phyloP scores from a whole-genome alignment of 805 yeast species.

The Kazachstania psychrophila region DNA sequence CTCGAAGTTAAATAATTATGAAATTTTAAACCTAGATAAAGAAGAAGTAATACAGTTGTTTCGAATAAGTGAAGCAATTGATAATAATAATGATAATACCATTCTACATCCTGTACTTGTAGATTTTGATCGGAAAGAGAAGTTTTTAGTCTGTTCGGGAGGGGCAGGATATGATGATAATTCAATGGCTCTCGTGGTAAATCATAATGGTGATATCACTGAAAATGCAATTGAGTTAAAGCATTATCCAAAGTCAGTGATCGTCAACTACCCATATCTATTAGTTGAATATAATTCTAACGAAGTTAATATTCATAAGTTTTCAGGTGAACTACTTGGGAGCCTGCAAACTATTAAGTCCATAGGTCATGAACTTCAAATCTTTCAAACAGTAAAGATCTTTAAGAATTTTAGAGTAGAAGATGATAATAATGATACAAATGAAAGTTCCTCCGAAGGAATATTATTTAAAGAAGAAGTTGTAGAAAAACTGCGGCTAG shows the following conservation, averaged over 20 bases:
- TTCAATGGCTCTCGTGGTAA: conserved; percentile 27
- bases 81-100: conserved; percentile 5
- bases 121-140: conserved; percentile 8
- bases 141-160: conserved; percentile 25
- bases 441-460: neutral
- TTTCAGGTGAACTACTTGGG: neutral
- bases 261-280: conserved; percentile 20
- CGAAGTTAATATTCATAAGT: conserved; percentile 4
- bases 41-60: conserved; percentile 19
- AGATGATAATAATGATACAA: conserved; percentile 5
- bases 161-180: conserved; percentile 19
- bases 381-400: conserved; percentile 10
- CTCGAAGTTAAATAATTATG: conserved; percentile 19
- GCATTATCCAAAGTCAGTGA: conserved; percentile 18
- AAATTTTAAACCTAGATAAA: conserved; percentile 16
- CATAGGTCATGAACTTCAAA: conserved; percentile 3
- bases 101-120: conserved; percentile 20
- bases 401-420: conserved; percentile 9
- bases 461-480: conserved; percentile 5
- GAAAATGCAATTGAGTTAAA: conserved; percentile 25
- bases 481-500: conserved; percentile 19
- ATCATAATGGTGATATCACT: conserved; percentile 25
- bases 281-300: conserved; percentile 14
- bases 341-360: conserved; percentile 5
- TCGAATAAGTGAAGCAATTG: conserved; percentile 19